These are phyloP conservation scores for Saposhnikovia divaricata DNA, from an alignment of 129 eudicot species.

Conservation along the genomic window DNA sequence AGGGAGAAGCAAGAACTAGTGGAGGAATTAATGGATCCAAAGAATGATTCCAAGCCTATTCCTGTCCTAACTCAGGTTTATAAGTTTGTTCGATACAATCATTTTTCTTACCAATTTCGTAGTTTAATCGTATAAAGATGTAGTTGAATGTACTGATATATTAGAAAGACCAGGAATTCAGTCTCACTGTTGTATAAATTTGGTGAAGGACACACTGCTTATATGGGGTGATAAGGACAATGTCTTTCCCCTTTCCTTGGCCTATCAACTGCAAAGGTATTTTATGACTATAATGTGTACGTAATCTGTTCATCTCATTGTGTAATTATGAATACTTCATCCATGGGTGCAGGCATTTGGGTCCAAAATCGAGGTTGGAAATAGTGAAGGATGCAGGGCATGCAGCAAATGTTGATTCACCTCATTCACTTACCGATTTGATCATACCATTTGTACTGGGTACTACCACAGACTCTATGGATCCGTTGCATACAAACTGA, in stretches of 20 bases:
- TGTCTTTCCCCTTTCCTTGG: slow-evolving; percentile 46
- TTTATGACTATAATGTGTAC: not conserved
- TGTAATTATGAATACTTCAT: not conserved
- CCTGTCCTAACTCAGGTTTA: slow-evolving; percentile 44
- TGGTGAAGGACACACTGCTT: slow-evolving; percentile 58
- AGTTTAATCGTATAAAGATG: not conserved
- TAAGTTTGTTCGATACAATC: not conserved
- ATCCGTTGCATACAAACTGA: not conserved
- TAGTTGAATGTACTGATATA: not conserved
- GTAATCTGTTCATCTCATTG: not conserved
- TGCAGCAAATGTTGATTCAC: slow-evolving; percentile 55
- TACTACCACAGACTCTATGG: not conserved
- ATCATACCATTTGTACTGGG: slow-evolving; percentile 29
- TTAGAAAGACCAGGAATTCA: no score
- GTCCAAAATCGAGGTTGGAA: slow-evolving; percentile 45
- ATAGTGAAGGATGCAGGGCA: slow-evolving; percentile 55
- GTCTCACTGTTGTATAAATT: not conserved
- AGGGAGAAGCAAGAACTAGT: slow-evolving; percentile 47
- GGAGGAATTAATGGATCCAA: slow-evolving; percentile 33
- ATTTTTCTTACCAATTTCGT: not conserved
- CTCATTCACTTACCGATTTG: slow-evolving; percentile 31
- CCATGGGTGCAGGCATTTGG: slow-evolving; percentile 41
- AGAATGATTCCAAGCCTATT: slow-evolving; percentile 18
- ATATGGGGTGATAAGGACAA: slow-evolving; percentile 77
- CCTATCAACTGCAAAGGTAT: slow-evolving; percentile 50